Conservation (phyloP, 768 basidiomycete species). For the Boletus huronensis region DNA sequence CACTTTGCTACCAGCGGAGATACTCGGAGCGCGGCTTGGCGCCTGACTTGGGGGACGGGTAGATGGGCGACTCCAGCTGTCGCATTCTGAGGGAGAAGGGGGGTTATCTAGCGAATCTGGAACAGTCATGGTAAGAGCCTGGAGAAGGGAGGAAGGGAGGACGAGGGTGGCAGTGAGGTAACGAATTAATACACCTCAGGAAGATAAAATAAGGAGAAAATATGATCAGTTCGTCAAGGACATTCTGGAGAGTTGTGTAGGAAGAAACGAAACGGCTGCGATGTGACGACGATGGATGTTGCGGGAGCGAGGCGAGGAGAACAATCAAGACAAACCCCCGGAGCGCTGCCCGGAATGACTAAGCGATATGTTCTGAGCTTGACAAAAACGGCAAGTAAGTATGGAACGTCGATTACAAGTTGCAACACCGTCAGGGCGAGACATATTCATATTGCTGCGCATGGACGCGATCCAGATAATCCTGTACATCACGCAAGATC, state of each 20-base stretch:
- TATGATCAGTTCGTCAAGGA: slow-evolving; percentile 6
- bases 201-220: not conserved
- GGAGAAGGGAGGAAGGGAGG: slow-evolving; percentile 13
- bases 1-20: slow-evolving; percentile 35
- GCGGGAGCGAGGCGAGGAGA: slow-evolving; percentile 10
- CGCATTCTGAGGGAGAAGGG: slow-evolving; percentile 56
- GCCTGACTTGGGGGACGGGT: slow-evolving; percentile 58
- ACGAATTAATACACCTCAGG: not conserved
- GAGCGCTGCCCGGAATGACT: slow-evolving; percentile 19
- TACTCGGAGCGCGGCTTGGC: slow-evolving; percentile 39
- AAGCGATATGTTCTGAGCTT: slow-evolving; percentile 10
- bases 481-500: not conserved
- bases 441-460: not conserved
- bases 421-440: not conserved
- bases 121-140: slow-evolving; percentile 31
- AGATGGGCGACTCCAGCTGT: slow-evolving; percentile 58
- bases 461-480: not conserved
- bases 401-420: not conserved
- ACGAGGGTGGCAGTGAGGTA: not conserved
- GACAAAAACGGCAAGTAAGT: not conserved
- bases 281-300: slow-evolving; percentile 15
- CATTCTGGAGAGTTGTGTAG: slow-evolving; percentile 6
- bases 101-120: slow-evolving; percentile 41
- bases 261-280: not conserved
- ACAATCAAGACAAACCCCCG: slow-evolving; percentile 6